phyloP scores from a whole-genome alignment of 108 stramenopile genomes.

The Cyclotella cryptica region DNA sequence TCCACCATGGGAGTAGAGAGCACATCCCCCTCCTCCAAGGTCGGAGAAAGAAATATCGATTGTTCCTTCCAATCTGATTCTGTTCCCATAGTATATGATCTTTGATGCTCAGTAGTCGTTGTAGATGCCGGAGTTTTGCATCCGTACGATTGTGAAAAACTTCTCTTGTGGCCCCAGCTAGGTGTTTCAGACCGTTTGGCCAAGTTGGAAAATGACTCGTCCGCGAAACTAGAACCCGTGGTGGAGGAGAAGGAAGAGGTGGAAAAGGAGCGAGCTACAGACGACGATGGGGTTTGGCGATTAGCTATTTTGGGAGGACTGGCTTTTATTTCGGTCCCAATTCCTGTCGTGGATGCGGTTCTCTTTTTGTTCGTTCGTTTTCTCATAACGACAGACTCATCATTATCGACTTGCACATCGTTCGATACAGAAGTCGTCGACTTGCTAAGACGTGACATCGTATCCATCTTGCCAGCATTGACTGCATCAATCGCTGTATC shows the following conservation, averaged over 20 bases:
- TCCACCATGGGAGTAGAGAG: too few species aligned
- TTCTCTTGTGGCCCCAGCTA: too few species aligned
- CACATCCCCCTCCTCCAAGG: too few species aligned
- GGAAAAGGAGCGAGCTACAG: not conserved
- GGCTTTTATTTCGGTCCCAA: conserved; percentile 12
- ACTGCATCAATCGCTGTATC: conserved; percentile 6
- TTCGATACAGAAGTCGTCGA: conserved; percentile 11
- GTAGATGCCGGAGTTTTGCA: too few species aligned
- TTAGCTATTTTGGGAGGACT: conserved; percentile 34
- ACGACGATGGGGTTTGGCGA: not conserved
- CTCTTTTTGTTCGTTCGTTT: conserved; percentile 29
- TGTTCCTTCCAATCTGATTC: too few species aligned
- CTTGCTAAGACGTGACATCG: not conserved
- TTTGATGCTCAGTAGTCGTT: too few species aligned
- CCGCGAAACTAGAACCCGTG: not conserved
- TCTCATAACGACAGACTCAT: not conserved
- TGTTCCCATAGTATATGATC: too few species aligned
- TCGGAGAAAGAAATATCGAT: too few species aligned
- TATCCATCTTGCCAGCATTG: not conserved
- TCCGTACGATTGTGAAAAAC: too few species aligned
- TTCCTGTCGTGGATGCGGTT: conserved; percentile 14
- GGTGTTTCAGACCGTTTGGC: too few species aligned
- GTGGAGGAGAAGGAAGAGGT: not conserved
- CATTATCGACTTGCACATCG: not conserved
- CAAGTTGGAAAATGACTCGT: too few species aligned